Evolutionary conservation across 1,139 yeast species (phyloP).

Genomic region (Protomyces inundatus): DNA sequence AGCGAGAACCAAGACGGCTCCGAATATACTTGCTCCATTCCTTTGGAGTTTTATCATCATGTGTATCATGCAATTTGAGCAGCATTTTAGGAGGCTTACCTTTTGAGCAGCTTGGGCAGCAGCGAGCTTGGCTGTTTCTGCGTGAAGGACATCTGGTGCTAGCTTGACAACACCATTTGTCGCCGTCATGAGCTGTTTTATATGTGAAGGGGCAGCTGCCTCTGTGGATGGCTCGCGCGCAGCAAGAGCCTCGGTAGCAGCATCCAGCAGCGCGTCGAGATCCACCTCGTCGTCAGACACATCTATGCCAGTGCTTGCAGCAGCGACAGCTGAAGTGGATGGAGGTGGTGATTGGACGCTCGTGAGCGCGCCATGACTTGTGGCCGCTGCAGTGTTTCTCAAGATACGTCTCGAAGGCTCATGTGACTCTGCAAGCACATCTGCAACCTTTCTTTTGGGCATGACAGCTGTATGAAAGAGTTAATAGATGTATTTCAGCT

Average conservation of each 20-base stretch:
- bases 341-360: neutral
- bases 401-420: neutral
- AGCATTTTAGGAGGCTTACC: neutral
- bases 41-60: slow-evolving; percentile 31
- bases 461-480: neutral
- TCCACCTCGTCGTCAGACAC: slow-evolving; percentile 26
- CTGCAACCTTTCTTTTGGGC: neutral
- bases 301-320: neutral
- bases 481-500: too few relatives aligned
- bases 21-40: slow-evolving; percentile 26
- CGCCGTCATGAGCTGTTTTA: slow-evolving; percentile 16
- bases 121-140: slow-evolving; percentile 10
- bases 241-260: slow-evolving; percentile 7
- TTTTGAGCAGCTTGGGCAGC: slow-evolving; percentile 9
- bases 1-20: slow-evolving; percentile 30
- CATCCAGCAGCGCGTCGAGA: slow-evolving; percentile 27
- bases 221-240: slow-evolving; percentile 18
- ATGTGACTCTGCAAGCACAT: neutral
- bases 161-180: slow-evolving; percentile 28
- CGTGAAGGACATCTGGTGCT: slow-evolving; percentile 24
- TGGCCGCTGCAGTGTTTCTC: neutral
- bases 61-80: neutral
- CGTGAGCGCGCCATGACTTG: neutral
- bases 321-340: neutral
- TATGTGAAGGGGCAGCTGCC: neutral